phyloP scores from a whole-genome alignment of 805 yeast species.

The Myxozyma mucilagina region DNA sequence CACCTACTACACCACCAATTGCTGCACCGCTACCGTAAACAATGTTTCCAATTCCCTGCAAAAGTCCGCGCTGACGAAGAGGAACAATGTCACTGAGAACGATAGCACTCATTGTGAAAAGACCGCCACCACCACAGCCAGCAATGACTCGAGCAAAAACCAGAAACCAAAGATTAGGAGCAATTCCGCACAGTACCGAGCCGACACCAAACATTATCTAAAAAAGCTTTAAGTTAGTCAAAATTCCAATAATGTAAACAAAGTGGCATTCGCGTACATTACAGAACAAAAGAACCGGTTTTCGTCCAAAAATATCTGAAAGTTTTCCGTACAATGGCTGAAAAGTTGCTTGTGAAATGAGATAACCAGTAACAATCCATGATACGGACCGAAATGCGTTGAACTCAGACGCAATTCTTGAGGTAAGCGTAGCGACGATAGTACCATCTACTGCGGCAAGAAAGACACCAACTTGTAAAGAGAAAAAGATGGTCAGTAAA shows the following conservation, averaged over 20 bases:
- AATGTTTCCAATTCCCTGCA: constrained; percentile 80
- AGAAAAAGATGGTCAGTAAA: constrained; percentile 23
- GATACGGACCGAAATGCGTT: constrained; percentile 52
- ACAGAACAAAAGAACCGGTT: constrained; percentile 46
- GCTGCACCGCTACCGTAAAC: constrained; percentile 77
- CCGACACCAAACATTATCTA: constrained; percentile 50
- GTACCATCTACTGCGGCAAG: constrained; percentile 55
- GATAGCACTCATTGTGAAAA: constrained; percentile 72
- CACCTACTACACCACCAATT: constrained; percentile 61
- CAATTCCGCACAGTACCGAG: constrained; percentile 52
- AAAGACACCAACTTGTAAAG: constrained; percentile 47
- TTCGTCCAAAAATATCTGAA: constrained; percentile 57
- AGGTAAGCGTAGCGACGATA: constrained; percentile 53
- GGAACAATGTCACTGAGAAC: constrained; percentile 76
- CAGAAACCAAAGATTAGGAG: constrained; percentile 41
- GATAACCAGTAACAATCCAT: constrained; percentile 76
- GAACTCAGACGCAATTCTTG: constrained; percentile 60
- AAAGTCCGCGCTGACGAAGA: constrained; percentile 71
- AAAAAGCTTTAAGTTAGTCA: constrained; percentile 34
- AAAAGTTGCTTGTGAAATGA: constrained; percentile 69
- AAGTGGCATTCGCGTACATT: constrained; percentile 50
- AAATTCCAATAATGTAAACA: background rate
- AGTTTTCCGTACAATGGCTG: constrained; percentile 75
- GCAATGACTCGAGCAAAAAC: constrained; percentile 59
- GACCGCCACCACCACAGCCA: constrained; percentile 94